Evolutionary conservation across 257 asterid species (phyloP), one percentile per base, ranked within the genome.

Genomic region (Leonotis leonurus): DNA sequence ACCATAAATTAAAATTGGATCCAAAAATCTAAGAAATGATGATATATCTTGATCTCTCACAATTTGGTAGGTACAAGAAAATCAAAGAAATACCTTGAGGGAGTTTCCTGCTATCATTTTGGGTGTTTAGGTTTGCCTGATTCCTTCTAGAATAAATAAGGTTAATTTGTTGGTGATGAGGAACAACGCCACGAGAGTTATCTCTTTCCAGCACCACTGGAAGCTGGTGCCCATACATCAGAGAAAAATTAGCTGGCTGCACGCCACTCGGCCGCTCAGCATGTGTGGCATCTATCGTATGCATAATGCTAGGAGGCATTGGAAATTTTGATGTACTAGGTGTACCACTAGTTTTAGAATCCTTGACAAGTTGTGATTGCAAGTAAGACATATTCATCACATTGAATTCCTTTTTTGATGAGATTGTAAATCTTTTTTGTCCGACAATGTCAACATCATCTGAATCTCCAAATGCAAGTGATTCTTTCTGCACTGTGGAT

Each of bases 201-300:
- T 86, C 97, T 70, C 80, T 83, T 70, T 86, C 96, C 46, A 86
- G 56, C 30, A 80, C 70, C n/a, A n/a, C n/a, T n/a, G 99, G 97
- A 67, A 89, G 84, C 79, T 80, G 95, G 81, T 89, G 85, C 56
- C 90, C 97, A 82, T 83, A 87, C 88, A 82, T 81, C 53, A 80
- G 46, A 4, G 96, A 95, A 64, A 79, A 70, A 56, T 80, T 89
- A 70, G 88, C 73, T 2, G 83, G 61, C 55, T 76, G 94, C 45
- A 62, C n/a, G n/a, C n/a, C 73, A 11, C 78, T 82, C 16, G 83
- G 71, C 58, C 85, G 70, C 67, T 85, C 95, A 30, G 73, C 78
- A 59, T 57, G 81, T 49, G 80, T 57, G 35, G 78, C 45, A 69
- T 75, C 69, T 78, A 85, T 68, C 50, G 76, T 74, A 68, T 84